Base-by-base conservation (phyloP, 495 filamentous ascomycete species). In the Annulohypoxylon nitens region DNA sequence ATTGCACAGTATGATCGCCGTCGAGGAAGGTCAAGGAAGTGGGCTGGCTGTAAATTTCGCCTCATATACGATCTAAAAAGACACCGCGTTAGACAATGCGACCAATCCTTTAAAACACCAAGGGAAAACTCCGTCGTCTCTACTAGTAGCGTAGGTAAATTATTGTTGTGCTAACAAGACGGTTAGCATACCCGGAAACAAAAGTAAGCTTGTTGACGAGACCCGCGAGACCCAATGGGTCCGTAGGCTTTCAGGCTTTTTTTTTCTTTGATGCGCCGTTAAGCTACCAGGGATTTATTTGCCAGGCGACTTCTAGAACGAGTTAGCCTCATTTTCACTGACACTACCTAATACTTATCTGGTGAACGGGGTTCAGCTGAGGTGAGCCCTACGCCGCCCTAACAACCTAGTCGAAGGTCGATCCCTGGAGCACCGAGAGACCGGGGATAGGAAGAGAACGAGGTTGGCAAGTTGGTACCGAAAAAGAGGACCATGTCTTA, bases 371-470 rank as follows among this genome's bases (percentile, higher is more conserved):
- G 59, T 75, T 75, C 72, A 75, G 72, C 72, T 75, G 72, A 75
- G 72, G 67, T 75, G 72, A 75, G 72, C 72, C 72, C 67, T 75
- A 75, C 30, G 72, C 59, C 48, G 61, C 72, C 62, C 57, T 67
- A 70, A 50, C 62, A 62, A 65, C 71, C 71, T 62, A 37, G 71
- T 69, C 61, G 7, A 30, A 30, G 61, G 71, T 67, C 58, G 67
- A 70, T 67, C 71, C 66, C 51, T 60, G 43, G 70, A 47, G 70
- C 39, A 58, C 53, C 61, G 66, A 61, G 48, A 54, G 45, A 8
- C 54, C 64, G 54, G 53, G 68, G 60, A 50, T 62, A 39, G 47
- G 34, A 39, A 37, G 34, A 61, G 60, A 59, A 47, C 30, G 18
- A 73, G 14, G 54, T 57, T 59, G 39, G 55, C 12, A 45, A 25